Evolutionary conservation across 306 rosid genomes (phyloP), one percentile per base, ranked within the genome.

Genomic region (Canavalia ensiformis): DNA sequence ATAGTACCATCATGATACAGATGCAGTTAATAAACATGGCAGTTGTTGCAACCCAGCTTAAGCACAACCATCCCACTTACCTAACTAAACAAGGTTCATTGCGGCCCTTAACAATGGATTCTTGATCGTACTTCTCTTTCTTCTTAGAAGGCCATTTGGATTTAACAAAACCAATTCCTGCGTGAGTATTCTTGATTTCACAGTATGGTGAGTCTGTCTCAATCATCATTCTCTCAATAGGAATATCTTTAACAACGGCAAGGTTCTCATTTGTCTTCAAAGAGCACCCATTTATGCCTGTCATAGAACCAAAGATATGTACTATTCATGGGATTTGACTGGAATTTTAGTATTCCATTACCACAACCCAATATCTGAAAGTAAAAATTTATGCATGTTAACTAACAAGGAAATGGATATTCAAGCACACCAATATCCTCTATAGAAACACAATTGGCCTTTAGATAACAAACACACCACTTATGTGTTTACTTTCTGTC

Each of bases 141-240:
- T 95, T 93, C 87, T 91, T 95, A 44, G 96, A 95, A 79, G 94
- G 84, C 96, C 97, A 91, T 70, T 68, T 79, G 8, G 97, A 88
- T 81, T 93, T 91, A 66, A 95, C 96, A 84, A 90, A 90, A 31
- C 84, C 89, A 47, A 91, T 88, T 78, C 98, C 98, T 7, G 98
- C 93, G 85, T 93, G 94, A 83, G 97, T 93, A 75, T 88, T 93
- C 92, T 89, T 95, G 81, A 95, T 82, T 89, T 91, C 98, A 84
- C 98, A 95, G 84, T 95, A 93, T 47, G 99, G 99, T 49, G 98
- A 93, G 72, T 95, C 99, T 4, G 98, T 95, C 85, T 93, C 99
- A 18, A 95, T 93, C 98, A 95, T 91, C 93, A 93, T 82, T 86
- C 89, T 90, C 85, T 93, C 99, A 45, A 85, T 73, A 75, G 97